Evolutionary conservation across 2,329 filamentous ascomycete species (phyloP), one percentile per base, ranked within the genome.

Genomic region (Madurella fahalii): DNA sequence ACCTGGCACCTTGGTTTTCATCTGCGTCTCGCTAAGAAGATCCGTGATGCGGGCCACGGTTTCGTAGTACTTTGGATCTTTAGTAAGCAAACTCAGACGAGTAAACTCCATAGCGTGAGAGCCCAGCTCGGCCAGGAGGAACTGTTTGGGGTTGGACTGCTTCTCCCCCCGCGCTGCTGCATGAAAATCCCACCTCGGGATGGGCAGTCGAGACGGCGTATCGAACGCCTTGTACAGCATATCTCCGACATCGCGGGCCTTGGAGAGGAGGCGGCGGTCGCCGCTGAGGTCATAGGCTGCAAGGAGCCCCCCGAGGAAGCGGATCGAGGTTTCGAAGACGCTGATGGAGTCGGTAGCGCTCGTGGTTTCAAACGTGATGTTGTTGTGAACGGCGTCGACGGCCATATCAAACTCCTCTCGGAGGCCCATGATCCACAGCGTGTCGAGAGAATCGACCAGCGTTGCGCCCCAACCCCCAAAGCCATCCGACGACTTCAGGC

Each of bases 361-460:
- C 13, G 81, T 80, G 2, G 70, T 76, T 1, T 79, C 77, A 65
- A 87, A 89, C 65, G 87, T 83, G 50, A 89, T 82, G 58, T 63
- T 82, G 58, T 63, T 63, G 13, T 78, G 72, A 5, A 83, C 78
- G 1, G 80, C 81, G 50, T 75, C 71, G 2, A 85, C 81, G 2
- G 85, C 85, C 60, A 81, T 75, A 32, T 81, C 75, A 63, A 89
- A 90, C 54, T 89, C 85, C 0, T 80, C 73, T 58, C 77, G 77
- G 65, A 89, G 61, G 4, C 79, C 85, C 80, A 89, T 84, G 59
- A 89, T 85, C 85, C 85, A 89, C 13, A 90, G 72, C n/a, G 83
- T 83, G 65, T 89, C 86, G 50, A 87, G 73, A 2, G 81, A 72
- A 65, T 87, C 84, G n/a, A 87, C 82, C 53, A 87, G 71, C 5